These are phyloP conservation scores for Podospora comata DNA, from an alignment of 495 filamentous ascomycete species.

Conservation along the genomic window DNA sequence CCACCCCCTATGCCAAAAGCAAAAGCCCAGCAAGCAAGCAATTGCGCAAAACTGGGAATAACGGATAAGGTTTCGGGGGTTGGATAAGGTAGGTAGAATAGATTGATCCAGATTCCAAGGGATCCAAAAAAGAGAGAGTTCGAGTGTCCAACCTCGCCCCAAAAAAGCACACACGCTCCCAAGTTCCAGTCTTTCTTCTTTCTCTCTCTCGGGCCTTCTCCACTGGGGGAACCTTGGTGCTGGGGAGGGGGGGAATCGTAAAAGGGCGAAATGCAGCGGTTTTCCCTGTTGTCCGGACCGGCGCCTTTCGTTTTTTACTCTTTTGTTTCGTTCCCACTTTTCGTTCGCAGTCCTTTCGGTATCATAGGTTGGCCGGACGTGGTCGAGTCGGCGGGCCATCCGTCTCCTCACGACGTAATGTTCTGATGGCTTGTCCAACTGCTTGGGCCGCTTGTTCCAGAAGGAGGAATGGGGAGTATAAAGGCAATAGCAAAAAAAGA, in stretches of 20 bases:
- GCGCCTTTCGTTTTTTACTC: not conserved
- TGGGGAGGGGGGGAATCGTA: not conserved
- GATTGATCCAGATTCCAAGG: not conserved
- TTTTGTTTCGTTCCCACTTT: constrained; percentile 22
- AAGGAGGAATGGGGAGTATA: not conserved
- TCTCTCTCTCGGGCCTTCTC: constrained; percentile 13
- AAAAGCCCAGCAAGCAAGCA: not conserved
- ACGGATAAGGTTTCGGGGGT: not conserved
- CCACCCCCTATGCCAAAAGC: not conserved
- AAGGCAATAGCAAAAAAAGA: not conserved
- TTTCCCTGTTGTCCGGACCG: constrained; percentile 20
- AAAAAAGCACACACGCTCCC: constrained; percentile 3
- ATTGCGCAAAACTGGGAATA: not conserved
- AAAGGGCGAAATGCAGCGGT: constrained; percentile 12
- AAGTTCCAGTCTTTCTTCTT: constrained; percentile 19
- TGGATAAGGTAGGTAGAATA: not conserved
- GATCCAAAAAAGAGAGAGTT: not conserved
- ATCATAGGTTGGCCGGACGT: constrained; percentile 13
- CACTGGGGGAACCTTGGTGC: not conserved
- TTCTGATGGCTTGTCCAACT: too few relatives aligned
- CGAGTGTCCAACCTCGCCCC: not conserved
- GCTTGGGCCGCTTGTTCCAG: not conserved
- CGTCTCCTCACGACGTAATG: constrained; percentile 22
- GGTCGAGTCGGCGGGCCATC: constrained; percentile 11
- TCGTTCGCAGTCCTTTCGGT: constrained; percentile 14